Conservation (phyloP, 805 yeast genomes). For the Torulaspora gathmanii region DNA sequence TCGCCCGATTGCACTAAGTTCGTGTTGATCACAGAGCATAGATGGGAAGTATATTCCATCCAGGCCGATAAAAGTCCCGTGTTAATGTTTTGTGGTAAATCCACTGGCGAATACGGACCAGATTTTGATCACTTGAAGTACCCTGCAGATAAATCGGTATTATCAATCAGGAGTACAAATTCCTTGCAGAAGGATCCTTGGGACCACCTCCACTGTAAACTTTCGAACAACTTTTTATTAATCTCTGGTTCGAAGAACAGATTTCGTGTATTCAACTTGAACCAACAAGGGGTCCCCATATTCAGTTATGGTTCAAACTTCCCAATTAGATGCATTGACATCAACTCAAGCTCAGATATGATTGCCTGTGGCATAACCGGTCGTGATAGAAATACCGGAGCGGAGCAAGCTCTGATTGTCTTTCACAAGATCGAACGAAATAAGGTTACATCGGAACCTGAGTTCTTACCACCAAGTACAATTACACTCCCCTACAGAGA, state of each 20-base stretch:
- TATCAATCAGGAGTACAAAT: not conserved
- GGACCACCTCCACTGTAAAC: conserved; percentile 56
- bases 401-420: conserved; percentile 72
- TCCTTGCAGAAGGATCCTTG: conserved; percentile 38
- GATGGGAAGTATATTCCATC: conserved; percentile 70
- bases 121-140: conserved; percentile 39
- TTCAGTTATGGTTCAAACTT: conserved; percentile 66
- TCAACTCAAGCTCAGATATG: conserved; percentile 58
- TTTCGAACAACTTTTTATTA: conserved; percentile 55
- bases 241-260: conserved; percentile 70
- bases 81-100: conserved; percentile 62
- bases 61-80: conserved; percentile 42
- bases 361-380: conserved; percentile 83
- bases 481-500: conserved; percentile 83
- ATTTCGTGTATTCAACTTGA: conserved; percentile 59
- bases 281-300: conserved; percentile 53
- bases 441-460: conserved; percentile 18
- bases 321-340: conserved; percentile 73
- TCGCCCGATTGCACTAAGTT: conserved; percentile 62
- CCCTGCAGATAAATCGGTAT: conserved; percentile 15
- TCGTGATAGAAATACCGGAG: conserved; percentile 58
- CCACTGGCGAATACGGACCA: conserved; percentile 63
- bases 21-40: conserved; percentile 59
- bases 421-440: conserved; percentile 42
- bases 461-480: conserved; percentile 53